These are phyloP conservation scores for Teratosphaeria destructans DNA, from an alignment of 2,329 filamentous ascomycete genomes.

Conservation along the genomic window DNA sequence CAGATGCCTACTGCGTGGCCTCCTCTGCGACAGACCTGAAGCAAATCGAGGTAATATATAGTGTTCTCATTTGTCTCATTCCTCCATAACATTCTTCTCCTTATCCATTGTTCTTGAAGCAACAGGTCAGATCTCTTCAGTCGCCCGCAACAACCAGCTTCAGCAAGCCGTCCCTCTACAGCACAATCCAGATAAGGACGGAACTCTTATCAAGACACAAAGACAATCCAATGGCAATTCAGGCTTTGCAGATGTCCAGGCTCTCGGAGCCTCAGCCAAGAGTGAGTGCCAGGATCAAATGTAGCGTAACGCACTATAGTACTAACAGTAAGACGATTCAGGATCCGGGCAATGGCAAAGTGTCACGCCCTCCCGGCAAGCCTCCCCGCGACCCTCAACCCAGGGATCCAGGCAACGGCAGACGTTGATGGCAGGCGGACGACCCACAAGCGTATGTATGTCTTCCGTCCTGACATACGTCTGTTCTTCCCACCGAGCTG, in stretches of 20 bases:
- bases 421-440: background rate
- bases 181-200: background rate
- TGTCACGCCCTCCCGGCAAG: background rate
- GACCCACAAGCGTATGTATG: background rate
- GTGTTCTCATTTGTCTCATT: background rate
- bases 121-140: background rate
- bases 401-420: background rate
- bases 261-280: background rate
- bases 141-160: background rate
- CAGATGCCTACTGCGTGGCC: background rate
- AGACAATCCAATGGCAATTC: background rate
- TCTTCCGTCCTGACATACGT: background rate
- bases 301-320: background rate
- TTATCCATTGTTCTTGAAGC: background rate
- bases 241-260: background rate
- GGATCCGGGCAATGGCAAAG: background rate
- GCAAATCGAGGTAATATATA: background rate
- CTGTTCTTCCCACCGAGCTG: background rate
- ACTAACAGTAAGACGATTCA: background rate
- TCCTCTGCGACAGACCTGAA: background rate
- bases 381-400: background rate
- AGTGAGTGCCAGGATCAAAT: background rate
- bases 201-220: background rate
- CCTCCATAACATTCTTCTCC: background rate
- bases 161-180: background rate